Evolutionary conservation across 257 asterid genomes (phyloP).

Genomic region (Solanum microdontum): DNA sequence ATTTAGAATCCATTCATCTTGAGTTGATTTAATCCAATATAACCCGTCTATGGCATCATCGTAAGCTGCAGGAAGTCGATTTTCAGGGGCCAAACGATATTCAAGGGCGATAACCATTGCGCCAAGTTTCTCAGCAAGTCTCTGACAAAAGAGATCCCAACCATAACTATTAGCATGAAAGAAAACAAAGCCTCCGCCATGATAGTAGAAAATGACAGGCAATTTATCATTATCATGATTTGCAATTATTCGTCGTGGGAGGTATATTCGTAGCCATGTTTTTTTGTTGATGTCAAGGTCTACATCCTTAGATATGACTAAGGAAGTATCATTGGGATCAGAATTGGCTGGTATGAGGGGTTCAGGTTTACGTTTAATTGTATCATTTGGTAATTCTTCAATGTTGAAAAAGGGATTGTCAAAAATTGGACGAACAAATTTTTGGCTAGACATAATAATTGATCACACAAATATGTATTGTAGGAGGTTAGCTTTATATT

Average conservation of each 20-base stretch:
- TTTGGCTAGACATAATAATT: constrained; percentile 1
- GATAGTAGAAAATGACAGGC: constrained; percentile 36
- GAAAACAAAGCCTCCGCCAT: constrained; percentile 45
- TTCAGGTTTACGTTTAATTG: constrained; percentile 17
- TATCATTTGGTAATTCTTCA: constrained; percentile 13
- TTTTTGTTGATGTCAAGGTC: constrained; percentile 14
- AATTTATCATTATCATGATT: constrained; percentile 7
- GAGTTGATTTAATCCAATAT: constrained; percentile 11
- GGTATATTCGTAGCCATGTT: constrained; percentile 41
- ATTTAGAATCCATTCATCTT: constrained; percentile 20
- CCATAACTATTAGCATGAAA: constrained; percentile 15
- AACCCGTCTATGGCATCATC: constrained; percentile 34
- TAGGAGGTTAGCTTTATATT: not conserved
- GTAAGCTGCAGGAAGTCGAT: constrained; percentile 33
- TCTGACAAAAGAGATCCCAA: constrained; percentile 21
- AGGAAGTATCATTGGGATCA: constrained; percentile 9
- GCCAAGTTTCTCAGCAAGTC: constrained; percentile 9
- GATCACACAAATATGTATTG: not conserved
- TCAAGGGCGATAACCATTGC: constrained; percentile 37
- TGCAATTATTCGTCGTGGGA: constrained; percentile 11
- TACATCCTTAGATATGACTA: constrained; percentile 36
- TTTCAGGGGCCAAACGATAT: constrained; percentile 40
- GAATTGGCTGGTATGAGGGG: constrained; percentile 9
- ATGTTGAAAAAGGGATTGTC: constrained; percentile 32
- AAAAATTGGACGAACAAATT: constrained; percentile 14